phyloP scores from a whole-genome alignment of 2,329 filamentous ascomycete species.

The Aspergillus nomiae region DNA sequence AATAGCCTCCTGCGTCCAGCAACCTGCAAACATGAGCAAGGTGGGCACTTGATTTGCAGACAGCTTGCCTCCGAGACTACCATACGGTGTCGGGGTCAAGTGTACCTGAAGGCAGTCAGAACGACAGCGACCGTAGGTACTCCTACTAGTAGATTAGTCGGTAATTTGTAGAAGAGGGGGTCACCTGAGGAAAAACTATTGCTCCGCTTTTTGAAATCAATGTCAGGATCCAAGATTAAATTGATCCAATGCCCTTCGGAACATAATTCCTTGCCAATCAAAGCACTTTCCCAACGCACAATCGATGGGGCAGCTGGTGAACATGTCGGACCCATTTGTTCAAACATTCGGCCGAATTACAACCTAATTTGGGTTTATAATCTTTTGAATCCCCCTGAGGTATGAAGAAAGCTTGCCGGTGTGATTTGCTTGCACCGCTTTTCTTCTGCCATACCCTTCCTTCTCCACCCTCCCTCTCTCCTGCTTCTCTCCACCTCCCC shows the following conservation, averaged over 20 bases:
- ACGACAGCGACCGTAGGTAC: neutral
- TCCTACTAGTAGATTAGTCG: neutral
- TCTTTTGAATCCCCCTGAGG: neutral
- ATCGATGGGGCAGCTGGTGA: neutral
- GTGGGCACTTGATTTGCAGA: neutral
- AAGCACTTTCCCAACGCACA: neutral
- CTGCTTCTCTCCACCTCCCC: neutral
- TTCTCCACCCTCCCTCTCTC: neutral
- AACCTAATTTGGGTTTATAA: neutral
- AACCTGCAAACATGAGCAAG: neutral
- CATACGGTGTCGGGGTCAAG: neutral
- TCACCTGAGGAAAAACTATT: constrained; percentile 3
- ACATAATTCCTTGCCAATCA: constrained; percentile 1
- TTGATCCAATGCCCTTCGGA: neutral
- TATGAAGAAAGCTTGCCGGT: neutral
- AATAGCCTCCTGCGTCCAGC: neutral
- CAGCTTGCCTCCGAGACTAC: no score
- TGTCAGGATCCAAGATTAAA: no score
- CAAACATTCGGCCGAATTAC: neutral
- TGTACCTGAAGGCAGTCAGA: neutral
- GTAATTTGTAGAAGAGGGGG: neutral
- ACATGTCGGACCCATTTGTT: neutral
- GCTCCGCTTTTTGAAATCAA: neutral
- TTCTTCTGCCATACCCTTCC: neutral
- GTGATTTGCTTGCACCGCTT: neutral